These are phyloP conservation scores for Baorangia bicolor DNA, from an alignment of 768 basidiomycete genomes.

Conservation along the genomic window DNA sequence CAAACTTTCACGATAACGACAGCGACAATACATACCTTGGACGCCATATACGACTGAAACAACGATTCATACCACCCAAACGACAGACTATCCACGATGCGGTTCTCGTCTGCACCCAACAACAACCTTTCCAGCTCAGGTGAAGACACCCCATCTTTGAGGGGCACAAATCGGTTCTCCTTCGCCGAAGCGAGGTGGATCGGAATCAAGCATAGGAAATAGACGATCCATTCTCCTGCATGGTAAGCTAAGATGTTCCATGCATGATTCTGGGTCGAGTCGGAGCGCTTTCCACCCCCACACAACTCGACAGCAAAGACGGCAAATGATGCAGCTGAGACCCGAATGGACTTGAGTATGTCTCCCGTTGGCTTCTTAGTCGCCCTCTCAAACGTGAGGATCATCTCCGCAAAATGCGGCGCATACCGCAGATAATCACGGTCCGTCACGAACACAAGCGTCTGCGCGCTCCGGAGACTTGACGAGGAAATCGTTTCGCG, in stretches of 20 bases:
- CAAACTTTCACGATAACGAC: fast-evolving
- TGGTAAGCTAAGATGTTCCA: too few relatives aligned
- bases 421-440: too few relatives aligned
- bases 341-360: too few relatives aligned
- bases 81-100: conserved; percentile 56
- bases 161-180: conserved; percentile 59
- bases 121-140: conserved; percentile 48
- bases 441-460: too few relatives aligned
- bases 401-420: too few relatives aligned
- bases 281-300: too few relatives aligned
- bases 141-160: conserved; percentile 57
- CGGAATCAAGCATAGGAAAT: conserved; percentile 59
- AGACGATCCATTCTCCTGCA: conserved; percentile 61
- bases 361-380: conserved; percentile 53
- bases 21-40: conserved; percentile 37
- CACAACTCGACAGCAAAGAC: too few relatives aligned
- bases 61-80: too few relatives aligned
- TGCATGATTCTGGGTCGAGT: too few relatives aligned
- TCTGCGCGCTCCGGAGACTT: too few relatives aligned
- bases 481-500: too few relatives aligned
- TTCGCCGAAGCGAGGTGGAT: conserved; percentile 60
- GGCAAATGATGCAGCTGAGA: too few relatives aligned
- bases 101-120: conserved; percentile 56
- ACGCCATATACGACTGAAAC: conserved; percentile 59
- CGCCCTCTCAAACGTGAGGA: conserved; percentile 45